These are phyloP conservation scores for Blastomyces silverae DNA, from an alignment of 2,329 filamentous ascomycete genomes.

Conservation along the genomic window DNA sequence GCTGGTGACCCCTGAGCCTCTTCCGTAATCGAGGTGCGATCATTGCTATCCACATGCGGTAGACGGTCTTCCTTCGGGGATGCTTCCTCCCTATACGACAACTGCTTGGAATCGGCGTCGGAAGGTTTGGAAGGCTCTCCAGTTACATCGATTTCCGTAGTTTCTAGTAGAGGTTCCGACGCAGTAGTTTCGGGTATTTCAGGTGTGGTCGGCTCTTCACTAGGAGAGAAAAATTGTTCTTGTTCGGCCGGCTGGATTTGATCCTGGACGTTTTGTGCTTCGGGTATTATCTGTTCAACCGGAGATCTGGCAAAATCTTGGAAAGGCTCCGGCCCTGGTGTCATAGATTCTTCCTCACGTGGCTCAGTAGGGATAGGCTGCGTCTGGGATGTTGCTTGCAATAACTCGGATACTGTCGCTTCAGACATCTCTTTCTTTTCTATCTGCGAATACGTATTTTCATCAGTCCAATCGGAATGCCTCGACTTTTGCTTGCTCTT, in stretches of 20 bases:
- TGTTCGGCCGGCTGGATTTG: not conserved
- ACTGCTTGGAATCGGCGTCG: not conserved
- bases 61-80: not conserved
- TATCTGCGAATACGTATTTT: constrained; percentile 41
- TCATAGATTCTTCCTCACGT: not conserved
- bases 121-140: not conserved
- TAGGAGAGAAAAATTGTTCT: not conserved
- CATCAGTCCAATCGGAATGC: constrained; percentile 41
- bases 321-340: not conserved
- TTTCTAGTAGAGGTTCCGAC: not conserved
- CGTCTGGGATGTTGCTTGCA: not conserved
- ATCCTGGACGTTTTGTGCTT: not conserved
- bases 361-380: not conserved
- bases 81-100: not conserved
- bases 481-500: constrained; percentile 34
- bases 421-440: constrained; percentile 27
- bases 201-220: not conserved
- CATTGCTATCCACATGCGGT: not conserved
- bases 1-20: not conserved
- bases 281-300: not conserved
- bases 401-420: not conserved
- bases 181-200: not conserved
- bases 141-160: not conserved
- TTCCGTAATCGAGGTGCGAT: not conserved
- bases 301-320: not conserved